These are phyloP conservation scores for Colletotrichum sp. DNA, from an alignment of 2,329 filamentous ascomycete genomes.

Conservation along the genomic window DNA sequence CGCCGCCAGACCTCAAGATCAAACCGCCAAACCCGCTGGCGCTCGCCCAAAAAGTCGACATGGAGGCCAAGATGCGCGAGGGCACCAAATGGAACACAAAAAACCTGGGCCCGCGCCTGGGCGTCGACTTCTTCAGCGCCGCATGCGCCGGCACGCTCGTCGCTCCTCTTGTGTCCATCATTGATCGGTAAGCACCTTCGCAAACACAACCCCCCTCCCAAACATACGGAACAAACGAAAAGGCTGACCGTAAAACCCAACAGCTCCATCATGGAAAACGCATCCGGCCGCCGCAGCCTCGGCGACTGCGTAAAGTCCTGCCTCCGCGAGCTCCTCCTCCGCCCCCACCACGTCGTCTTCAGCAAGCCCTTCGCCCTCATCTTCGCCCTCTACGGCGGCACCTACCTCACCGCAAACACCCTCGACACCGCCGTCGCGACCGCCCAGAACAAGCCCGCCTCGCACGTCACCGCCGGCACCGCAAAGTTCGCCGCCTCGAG, in stretches of 20 bases:
- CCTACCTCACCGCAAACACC: slow-evolving; percentile 86
- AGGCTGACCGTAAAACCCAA: neutral
- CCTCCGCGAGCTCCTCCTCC: slow-evolving; percentile 58
- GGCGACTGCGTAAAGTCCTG: slow-evolving; percentile 64
- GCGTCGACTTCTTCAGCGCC: slow-evolving; percentile 72
- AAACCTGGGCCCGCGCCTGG: slow-evolving; percentile 70
- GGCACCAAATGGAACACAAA: slow-evolving; percentile 72
- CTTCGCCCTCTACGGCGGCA: slow-evolving; percentile 81
- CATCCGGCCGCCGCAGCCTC: slow-evolving; percentile 71
- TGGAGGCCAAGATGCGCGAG: slow-evolving; percentile 19
- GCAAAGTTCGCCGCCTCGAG: slow-evolving; percentile 84
- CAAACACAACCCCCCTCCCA: neutral
- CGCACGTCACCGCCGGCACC: slow-evolving; percentile 73
- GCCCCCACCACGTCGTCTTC: slow-evolving; percentile 65
- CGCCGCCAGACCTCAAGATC: slow-evolving; percentile 16
- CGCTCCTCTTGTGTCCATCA: slow-evolving; percentile 84
- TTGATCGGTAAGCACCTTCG: slow-evolving; percentile 70
- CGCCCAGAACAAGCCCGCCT: slow-evolving; percentile 58
- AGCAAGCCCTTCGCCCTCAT: slow-evolving; percentile 74
- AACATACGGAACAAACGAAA: neutral
- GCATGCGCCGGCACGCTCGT: slow-evolving; percentile 76
- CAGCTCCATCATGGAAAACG: slow-evolving; percentile 82
- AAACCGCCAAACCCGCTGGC: slow-evolving; percentile 37
- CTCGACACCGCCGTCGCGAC: slow-evolving; percentile 83
- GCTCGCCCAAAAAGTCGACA: slow-evolving; percentile 28